phyloP scores from a whole-genome alignment of 768 basidiomycete genomes.

The Suillus subluteus region DNA sequence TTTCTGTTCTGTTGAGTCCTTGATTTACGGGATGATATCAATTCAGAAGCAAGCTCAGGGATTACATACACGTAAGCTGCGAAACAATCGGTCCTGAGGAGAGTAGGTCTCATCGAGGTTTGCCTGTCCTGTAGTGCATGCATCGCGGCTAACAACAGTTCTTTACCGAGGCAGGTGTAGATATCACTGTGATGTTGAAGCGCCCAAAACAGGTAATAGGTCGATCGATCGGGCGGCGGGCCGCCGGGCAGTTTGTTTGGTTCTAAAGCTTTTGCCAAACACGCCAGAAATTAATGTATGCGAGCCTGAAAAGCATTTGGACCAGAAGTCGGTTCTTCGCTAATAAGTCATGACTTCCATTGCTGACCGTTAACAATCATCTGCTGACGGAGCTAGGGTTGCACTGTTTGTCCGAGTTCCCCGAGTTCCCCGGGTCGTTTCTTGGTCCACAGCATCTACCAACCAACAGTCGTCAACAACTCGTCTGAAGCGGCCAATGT shows the following conservation, averaged over 20 bases:
- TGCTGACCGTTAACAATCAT: background rate
- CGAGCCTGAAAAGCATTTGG: background rate
- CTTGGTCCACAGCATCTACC: background rate
- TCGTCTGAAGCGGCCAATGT: background rate
- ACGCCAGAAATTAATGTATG: conserved; percentile 4
- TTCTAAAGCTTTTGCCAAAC: conserved; percentile 15
- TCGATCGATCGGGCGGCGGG: background rate
- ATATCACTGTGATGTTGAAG: background rate
- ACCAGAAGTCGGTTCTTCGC: background rate
- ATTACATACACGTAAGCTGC: conserved; percentile 1
- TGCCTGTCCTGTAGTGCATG: background rate
- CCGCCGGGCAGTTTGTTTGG: conserved; percentile 10
- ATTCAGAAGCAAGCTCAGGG: background rate
- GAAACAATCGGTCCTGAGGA: background rate
- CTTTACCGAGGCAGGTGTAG: background rate
- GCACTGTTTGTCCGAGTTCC: background rate
- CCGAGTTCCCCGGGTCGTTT: background rate
- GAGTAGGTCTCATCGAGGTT: background rate
- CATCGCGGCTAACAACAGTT: background rate
- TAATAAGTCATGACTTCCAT: background rate
- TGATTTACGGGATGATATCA: background rate
- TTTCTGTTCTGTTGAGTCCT: background rate
- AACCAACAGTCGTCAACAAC: background rate
- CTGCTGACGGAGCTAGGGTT: background rate
- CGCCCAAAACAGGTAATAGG: background rate